A percentile compares a stretch with the other conserved stretches of the same genome.
Conservation (phyloP, 805 yeast species). For the Wickerhamiella musiphila region DNA sequence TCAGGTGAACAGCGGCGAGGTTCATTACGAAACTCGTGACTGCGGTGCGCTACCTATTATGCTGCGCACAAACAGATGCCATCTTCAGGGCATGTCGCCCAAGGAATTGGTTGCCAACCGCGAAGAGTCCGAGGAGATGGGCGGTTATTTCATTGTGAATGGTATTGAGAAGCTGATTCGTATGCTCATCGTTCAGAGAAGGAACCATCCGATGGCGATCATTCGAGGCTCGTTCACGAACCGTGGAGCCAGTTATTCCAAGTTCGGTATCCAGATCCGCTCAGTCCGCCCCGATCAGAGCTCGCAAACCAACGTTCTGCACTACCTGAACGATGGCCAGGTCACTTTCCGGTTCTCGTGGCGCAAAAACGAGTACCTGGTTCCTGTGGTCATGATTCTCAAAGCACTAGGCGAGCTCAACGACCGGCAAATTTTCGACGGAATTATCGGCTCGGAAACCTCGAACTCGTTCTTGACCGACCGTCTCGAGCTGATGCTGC, state of each 20-base stretch:
- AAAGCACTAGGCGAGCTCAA: constrained; percentile 81
- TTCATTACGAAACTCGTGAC: constrained; percentile 61
- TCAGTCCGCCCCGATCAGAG: constrained; percentile 93
- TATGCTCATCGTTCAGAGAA: constrained; percentile 93
- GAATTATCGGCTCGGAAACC: constrained; percentile 78
- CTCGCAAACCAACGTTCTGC: constrained; percentile 93
- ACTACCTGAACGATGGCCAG: constrained; percentile 87
- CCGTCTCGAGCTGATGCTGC: constrained; percentile 83
- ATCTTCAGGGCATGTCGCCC: constrained; percentile 70
- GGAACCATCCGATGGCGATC: constrained; percentile 97
- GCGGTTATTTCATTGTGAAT: constrained; percentile 90
- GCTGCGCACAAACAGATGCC: constrained; percentile 85
- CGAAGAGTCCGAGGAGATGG: constrained; percentile 91
- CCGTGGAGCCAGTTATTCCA: constrained; percentile 82
- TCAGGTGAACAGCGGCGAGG: constrained; percentile 80
- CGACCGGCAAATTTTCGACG: constrained; percentile 92
- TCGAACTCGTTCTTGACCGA: constrained; percentile 88
- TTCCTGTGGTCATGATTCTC: constrained; percentile 83
- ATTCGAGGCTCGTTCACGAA: constrained; percentile 86
- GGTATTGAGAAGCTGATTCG: constrained; percentile 94
- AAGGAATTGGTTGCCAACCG: constrained; percentile 54
- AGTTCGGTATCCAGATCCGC: constrained; percentile 86
- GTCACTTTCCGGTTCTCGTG: constrained; percentile 93
- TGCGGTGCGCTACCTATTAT: constrained; percentile 85
- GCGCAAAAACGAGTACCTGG: constrained; percentile 88